Base-by-base conservation (phyloP, 352 stramenopile species). In the Globisporangium alternatum region DNA sequence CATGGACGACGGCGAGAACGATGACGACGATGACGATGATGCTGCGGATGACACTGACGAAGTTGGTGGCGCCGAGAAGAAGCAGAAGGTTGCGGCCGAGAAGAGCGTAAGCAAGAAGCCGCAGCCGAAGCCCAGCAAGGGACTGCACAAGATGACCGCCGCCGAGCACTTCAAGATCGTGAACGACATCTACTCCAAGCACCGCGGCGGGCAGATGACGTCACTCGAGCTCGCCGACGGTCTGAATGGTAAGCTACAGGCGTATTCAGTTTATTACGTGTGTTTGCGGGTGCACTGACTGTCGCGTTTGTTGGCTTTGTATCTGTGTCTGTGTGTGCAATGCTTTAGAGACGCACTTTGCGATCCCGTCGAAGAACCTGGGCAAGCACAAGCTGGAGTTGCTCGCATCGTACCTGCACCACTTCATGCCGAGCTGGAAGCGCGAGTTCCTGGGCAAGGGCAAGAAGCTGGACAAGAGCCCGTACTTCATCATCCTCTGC, bases 401-500 rank as follows among this genome's bases (percentile, higher is more conserved):
- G 52, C 66, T 94, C 19, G 71, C 83, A 28, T 70, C 88, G 55
- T 93, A 93, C 70, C 78, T 96, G 44, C 84, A 89, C 62, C 62
- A 90, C 48, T 67, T 94, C 59, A 70, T 83, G 64, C 85, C 87
- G 12, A 65, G 71, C 45, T 94, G 83, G 76, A 94, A 93, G 74
- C 71, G 76, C 21, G 79, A 92, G 37, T 94, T 96, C 68, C 39
- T 76, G 12, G 86, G 86, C 31, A 89, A 89, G 55, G 75, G 80
- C 49, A 93, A 84, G 64, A 84, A 84, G 39, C 72, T 86, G 21
- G 94, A 98, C 62, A 96, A 93, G 68, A 97, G 90, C 57, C 89
- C 91, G 21, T 91, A 91, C 67, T 88, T 98, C 19, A 75, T 98
- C 51, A 86, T 98, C 37, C 69, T 98, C 39, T 97, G 89, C 57